Percentiles rank a stretch among this genome's conserved stretches.
These are phyloP conservation scores for Acmispon strigosus DNA, from an alignment of 306 rosid genomes.

Conservation along the genomic window DNA sequence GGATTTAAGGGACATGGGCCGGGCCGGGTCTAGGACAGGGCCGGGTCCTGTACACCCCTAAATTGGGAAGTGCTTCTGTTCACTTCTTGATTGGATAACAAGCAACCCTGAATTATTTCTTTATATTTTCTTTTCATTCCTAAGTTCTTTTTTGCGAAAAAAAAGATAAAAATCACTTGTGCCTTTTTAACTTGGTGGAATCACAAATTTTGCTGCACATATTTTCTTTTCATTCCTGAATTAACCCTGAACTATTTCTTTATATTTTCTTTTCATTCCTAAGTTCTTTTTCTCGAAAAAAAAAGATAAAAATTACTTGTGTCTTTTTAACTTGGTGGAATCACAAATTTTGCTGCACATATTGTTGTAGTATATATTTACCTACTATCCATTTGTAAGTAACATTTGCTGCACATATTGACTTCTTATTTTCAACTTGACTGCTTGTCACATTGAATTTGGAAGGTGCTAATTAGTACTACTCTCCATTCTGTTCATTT, in stretches of 20 bases:
- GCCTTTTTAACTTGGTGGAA: neutral
- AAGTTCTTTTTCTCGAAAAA: neutral
- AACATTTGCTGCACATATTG: neutral
- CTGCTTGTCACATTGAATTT: neutral
- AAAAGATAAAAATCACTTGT: neutral
- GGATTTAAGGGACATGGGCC: too few species aligned
- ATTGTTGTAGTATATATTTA: neutral
- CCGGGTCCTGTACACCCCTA: too few species aligned
- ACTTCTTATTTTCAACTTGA: constrained; percentile 3
- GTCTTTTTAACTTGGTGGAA: too few species aligned
- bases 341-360: too few species aligned
- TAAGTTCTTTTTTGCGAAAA: neutral
- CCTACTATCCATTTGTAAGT: neutral
- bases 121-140: neutral
- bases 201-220: too few species aligned
- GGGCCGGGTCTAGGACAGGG: too few species aligned
- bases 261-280: neutral
- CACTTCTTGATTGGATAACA: neutral
- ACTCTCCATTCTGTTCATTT: constrained; percentile 4
- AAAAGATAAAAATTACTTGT: too few species aligned
- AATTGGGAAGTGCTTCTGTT: neutral
- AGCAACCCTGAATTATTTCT: neutral
- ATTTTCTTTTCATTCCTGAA: too few species aligned
- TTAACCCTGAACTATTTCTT: neutral
- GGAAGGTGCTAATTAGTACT: neutral